Evolutionary conservation across 148 eudicot genomes (phyloP), one percentile per base, ranked within the genome.

Genomic region (Mesembryanthemum crystallinum): DNA sequence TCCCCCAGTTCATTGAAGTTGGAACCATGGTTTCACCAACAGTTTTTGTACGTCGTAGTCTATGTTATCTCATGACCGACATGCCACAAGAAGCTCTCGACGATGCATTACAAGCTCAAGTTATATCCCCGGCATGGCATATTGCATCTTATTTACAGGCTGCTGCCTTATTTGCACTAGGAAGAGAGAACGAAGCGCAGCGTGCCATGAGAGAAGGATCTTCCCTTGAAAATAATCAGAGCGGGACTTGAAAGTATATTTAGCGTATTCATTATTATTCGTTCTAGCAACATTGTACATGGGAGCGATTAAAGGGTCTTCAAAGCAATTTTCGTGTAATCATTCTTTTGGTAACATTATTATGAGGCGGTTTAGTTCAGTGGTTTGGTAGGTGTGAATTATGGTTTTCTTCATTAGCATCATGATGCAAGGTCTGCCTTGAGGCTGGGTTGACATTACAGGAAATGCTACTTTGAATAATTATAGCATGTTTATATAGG

Each of bases 11-110:
- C 76, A 89, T 94, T 72, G 92, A 89, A 29, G 97, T 82, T 18
- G 98, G 98, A 81, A 92, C 90, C 52, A 89, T 90, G 96, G 76
- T 87, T 55, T 92, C 97, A 67, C 97, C 98, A 66, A 94, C 98
- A 54, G 89, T 87, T 23, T 90, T 74, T 83, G 98, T 92, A 73
- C 96, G 98, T n/a, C 93, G 98, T 32, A 92, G 98, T 81, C 82
- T 94, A 69, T 87, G 91, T 62, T 79, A 90, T 79, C 96, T 94
- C 71, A 87, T 90, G 88, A 90, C 54, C 25, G 94, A 94, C 80
- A 86, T 85, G 93, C 93, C 92, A 11, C 87, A 88, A 73, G 93
- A 90, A 83, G 95, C 97, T 63, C 90, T 92, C 2, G 81, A 83
- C 6, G 97, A 94, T 79, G 98, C 96, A 58, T 78, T 77, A 60